Evolutionary conservation across 2,329 filamentous ascomycete genomes (phyloP).

Genomic region (Simplicillium aogashimaense): DNA sequence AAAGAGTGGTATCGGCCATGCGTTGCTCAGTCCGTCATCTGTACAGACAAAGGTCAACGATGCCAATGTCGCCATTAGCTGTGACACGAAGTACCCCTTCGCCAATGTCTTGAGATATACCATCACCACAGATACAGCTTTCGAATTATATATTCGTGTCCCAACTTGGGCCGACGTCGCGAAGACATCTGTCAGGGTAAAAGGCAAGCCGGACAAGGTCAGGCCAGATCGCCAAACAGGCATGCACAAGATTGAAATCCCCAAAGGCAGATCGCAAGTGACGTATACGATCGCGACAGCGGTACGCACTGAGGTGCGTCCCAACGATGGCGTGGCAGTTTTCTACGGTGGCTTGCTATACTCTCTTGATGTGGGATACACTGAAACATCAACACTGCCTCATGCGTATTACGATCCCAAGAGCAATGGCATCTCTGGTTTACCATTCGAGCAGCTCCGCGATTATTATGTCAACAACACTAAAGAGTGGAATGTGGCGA

Average conservation of each 20-base stretch:
- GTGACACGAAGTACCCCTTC: conserved; percentile 37
- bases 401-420: conserved; percentile 11
- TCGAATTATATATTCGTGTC: conserved; percentile 19
- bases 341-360: conserved; percentile 34
- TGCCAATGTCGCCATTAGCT: conserved; percentile 26
- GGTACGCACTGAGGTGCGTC: conserved; percentile 12
- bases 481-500: conserved; percentile 17
- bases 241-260: conserved; percentile 12
- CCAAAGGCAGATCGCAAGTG: conserved; percentile 10
- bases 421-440: conserved; percentile 8
- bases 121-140: conserved; percentile 13
- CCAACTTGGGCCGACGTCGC: conserved; percentile 13
- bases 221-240: conserved; percentile 7
- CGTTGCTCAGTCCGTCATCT: conserved; percentile 34
- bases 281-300: conserved; percentile 9
- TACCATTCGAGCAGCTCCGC: conserved; percentile 15
- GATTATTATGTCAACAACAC: conserved; percentile 22
- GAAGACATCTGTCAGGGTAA: conserved; percentile 9
- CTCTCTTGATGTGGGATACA: conserved; percentile 24
- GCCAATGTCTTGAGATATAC: conserved; percentile 16
- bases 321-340: conserved; percentile 27
- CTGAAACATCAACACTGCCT: conserved; percentile 12
- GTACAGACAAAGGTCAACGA: conserved; percentile 25
- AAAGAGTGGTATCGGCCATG: conserved; percentile 35
- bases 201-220: background rate